Evolutionary conservation across 441 rosid species (phyloP).

Genomic region (Pelargonium cotyledonis): DNA sequence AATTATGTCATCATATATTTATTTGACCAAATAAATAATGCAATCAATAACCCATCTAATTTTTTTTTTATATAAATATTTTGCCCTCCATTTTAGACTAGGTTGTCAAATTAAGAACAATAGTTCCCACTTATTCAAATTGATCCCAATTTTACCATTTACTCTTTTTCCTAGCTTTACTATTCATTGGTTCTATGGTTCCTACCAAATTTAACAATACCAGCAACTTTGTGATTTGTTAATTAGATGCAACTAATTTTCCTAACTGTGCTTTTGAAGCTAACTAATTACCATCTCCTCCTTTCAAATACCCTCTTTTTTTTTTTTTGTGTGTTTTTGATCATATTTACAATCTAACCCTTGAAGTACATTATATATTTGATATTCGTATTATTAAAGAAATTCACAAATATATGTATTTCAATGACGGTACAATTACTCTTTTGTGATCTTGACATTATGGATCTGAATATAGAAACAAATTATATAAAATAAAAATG

Average conservation of each 20-base stretch:
- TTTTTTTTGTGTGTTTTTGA: too few species aligned
- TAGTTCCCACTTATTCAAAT: background rate
- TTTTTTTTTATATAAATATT: background rate
- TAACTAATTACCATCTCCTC: background rate
- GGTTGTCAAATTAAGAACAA: background rate
- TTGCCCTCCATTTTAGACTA: conserved; percentile 1
- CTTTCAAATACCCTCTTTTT: background rate
- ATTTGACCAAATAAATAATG: background rate
- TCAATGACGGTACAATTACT: too few species aligned
- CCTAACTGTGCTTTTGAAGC: background rate
- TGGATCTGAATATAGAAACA: too few species aligned
- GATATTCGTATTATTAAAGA: too few species aligned
- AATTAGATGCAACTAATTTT: background rate
- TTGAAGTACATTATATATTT: too few species aligned
- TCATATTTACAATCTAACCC: too few species aligned
- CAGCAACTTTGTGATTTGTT: background rate
- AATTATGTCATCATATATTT: background rate
- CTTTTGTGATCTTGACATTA: too few species aligned
- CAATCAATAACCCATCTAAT: background rate
- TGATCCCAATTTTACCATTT: background rate
- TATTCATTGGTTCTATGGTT: background rate
- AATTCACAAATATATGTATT: too few species aligned
- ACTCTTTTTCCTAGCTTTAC: background rate
- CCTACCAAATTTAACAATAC: background rate
- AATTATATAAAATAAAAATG: too few species aligned